Evolutionary conservation across 2,329 filamentous ascomycete species (phyloP), one percentile per base, ranked within the genome.

Genomic region (Nothophaeocryptopus gaeumannii): DNA sequence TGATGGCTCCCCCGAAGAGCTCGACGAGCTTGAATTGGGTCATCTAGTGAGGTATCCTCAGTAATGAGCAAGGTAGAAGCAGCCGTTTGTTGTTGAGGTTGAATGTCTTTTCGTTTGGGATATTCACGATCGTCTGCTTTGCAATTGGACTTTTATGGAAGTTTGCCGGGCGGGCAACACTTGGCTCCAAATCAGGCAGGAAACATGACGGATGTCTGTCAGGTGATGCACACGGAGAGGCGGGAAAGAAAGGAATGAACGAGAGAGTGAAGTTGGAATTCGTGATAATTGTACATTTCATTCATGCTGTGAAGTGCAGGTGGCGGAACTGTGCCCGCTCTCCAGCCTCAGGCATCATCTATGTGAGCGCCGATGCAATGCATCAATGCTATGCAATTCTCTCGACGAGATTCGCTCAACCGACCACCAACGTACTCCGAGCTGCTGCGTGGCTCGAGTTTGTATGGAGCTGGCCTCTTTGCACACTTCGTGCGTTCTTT

Each of bases 1-100:
- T 75, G 55, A 90, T 80, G 53, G 86, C 86, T 66, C 85, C 86
- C 66, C 86, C 87, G 66, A 84, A 91, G 39, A 91, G 81, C 47
- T 49, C 36, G 35, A 51, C 50, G 2, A 32, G 29, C 37, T 50
- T 56, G 55, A 56, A 60, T 30, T 47, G 33, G 4, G 20, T 7
- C 20, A 26, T 26, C n/a, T n/a, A n/a, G n/a, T n/a, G n/a, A n/a
- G n/a, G n/a, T n/a, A n/a, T n/a, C n/a, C n/a, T n/a, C n/a, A 4
- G 31, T 16, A 8, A 35, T 8, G 10, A 13, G 13, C 9, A 16
- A 26, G n/a, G 31, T n/a, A 16, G 14, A 8, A 38, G 14, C 13
- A 4, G 16, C 10, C 45, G 26, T 33, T 15, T 13, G 7, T 36
- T 41, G 39, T 32, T 3, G 11, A 31, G 14, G 20, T n/a, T 8